Conservation (phyloP, 306 rosid genomes). For the Medicago arabica region DNA sequence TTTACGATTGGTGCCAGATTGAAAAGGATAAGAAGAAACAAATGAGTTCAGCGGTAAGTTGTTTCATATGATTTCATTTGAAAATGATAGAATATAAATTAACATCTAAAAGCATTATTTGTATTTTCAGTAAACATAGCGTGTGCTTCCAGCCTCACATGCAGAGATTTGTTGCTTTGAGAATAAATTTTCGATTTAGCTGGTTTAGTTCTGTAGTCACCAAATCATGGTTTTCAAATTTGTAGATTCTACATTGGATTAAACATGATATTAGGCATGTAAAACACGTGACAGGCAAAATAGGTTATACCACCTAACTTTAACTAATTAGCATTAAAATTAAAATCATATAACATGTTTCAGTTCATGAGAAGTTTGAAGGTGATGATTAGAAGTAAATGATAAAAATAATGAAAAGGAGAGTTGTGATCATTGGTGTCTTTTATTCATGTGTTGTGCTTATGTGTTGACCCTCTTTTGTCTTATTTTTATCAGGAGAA, state of each 20-base stretch:
- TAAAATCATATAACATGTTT: neutral
- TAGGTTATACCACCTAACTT: neutral
- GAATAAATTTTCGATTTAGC: constrained; percentile 25
- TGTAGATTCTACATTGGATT: neutral
- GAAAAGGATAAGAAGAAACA: constrained; percentile 98
- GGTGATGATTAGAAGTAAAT: neutral
- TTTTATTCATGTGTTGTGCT: constrained; percentile 13
- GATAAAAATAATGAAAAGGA: neutral
- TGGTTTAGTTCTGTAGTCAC: constrained; percentile 2
- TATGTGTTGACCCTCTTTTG: neutral
- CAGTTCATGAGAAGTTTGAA: neutral
- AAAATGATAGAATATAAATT: no score
- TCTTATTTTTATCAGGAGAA: constrained; percentile 69
- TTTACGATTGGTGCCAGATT: constrained; percentile 72
- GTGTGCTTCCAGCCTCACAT: constrained; percentile 19
- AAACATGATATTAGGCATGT: neutral
- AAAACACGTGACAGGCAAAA: neutral
- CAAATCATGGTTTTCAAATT: constrained; percentile 2
- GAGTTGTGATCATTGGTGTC: constrained; percentile 16
- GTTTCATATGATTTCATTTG: neutral
- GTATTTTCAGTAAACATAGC: neutral
- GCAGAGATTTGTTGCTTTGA: neutral
- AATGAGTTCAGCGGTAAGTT: constrained; percentile 58
- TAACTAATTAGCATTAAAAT: neutral
- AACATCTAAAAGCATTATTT: neutral